Percentiles rank a stretch among this genome's conserved stretches.
Conservation (phyloP, 176 grass and related monocot genomes). For the Musa acuminata region DNA sequence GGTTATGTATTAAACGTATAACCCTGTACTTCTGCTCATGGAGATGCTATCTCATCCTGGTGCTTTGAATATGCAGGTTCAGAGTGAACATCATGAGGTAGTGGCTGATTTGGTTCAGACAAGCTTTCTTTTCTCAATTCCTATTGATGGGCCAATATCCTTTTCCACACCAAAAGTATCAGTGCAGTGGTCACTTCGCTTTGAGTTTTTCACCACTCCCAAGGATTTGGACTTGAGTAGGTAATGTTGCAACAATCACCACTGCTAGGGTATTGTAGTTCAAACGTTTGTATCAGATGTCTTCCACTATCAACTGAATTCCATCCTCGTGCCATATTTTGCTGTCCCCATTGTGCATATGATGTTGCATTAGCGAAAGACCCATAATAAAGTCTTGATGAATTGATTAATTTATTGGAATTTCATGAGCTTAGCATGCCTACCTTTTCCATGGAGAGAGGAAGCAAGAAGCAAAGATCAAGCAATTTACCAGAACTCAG, state of each 20-base stretch:
- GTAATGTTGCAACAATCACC: slow-evolving; percentile 24
- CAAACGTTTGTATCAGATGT: background rate
- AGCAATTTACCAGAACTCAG: no score
- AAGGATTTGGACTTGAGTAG: slow-evolving; percentile 60
- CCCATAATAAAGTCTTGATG: no score
- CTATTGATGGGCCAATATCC: slow-evolving; percentile 87
- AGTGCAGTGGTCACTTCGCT: slow-evolving; percentile 82
- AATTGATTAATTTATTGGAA: no score
- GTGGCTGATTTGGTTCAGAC: slow-evolving; percentile 85
- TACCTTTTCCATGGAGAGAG: no score
- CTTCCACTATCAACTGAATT: background rate
- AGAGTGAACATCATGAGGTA: slow-evolving; percentile 91
- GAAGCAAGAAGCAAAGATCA: no score
- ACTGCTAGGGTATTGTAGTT: background rate
- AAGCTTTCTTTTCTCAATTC: slow-evolving; percentile 92
- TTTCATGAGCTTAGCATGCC: no score
- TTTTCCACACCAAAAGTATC: slow-evolving; percentile 82
- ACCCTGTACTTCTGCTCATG: background rate
- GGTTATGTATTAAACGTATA: background rate
- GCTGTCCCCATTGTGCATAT: no score
- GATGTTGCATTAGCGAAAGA: no score
- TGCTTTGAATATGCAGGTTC: slow-evolving; percentile 37
- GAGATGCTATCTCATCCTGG: background rate
- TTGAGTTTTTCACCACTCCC: slow-evolving; percentile 86
- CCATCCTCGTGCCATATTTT: no score